Base-by-base conservation (phyloP, 805 yeast genomes). In the Tetrapisispora namnaoensis region DNA sequence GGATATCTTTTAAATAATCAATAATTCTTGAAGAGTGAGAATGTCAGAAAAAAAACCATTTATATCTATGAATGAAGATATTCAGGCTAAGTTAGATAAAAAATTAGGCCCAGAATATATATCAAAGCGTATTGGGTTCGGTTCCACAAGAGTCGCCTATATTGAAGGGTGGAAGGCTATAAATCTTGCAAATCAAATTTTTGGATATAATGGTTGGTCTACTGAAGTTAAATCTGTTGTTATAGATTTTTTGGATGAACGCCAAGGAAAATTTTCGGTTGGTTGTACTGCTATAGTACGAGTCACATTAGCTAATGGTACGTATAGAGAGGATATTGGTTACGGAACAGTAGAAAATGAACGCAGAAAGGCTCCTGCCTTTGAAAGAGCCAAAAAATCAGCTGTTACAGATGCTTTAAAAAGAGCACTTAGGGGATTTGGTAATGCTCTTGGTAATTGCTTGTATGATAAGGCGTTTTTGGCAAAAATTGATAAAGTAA, bases 121-220 rank as follows among this genome's bases (percentile, higher is more conserved):
- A 21, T 80, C 89, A 27, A 79, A 78, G 38, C 70, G 95, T 43
- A 80, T 88, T 8, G 90, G 89, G 2, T 87, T 82, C 35, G 88
- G 87, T 2, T 82, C 84, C 14, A 74, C 72, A 42, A 72, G 76
- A 48, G 86, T 86, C 4, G 79, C 84, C 2, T 85, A 86, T 57
- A 74, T 86, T 38, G 93, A 85, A 64, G 95, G 95, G 1, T 85
- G 91, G 89, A 82, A 79, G 60, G 91, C 86, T 2, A 75, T 86
- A 37, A 83, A 83, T 58, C 64, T 86, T 43, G 95, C 95, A 14
- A 86, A 86, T 58, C 83, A 82, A 56, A 80, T 86, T 3, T 85
- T 86, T 72, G 95, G 95, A 0, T 85, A 82, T 56, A 80, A 84
- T 59, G 93, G 93, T 1, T 86, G 95, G 95, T 72, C 75, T 54